phyloP scores from a whole-genome alignment of 371 early-diverging fungal species.

The Chytridium lagenaria region DNA sequence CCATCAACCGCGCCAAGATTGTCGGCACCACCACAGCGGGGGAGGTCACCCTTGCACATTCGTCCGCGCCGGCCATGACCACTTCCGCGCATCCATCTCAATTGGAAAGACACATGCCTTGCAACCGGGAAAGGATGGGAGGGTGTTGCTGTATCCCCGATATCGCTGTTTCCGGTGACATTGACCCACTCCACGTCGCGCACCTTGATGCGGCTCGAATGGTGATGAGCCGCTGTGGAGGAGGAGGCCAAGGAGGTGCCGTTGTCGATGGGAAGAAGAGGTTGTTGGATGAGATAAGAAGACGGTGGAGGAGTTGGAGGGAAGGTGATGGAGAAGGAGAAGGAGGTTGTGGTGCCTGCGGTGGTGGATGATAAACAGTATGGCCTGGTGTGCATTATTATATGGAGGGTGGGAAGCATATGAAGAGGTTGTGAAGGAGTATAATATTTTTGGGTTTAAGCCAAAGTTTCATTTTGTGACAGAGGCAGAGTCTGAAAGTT shows the following conservation, averaged over 20 bases:
- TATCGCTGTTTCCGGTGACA: neutral
- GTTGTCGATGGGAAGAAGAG: neutral
- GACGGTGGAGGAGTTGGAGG: neutral
- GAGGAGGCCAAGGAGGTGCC: neutral
- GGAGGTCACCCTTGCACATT: slow-evolving; percentile 27
- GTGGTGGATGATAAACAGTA: too few species aligned
- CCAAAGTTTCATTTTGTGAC: neutral
- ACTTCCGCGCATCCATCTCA: slow-evolving; percentile 24
- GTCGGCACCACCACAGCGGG: slow-evolving; percentile 31
- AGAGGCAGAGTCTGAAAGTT: too few species aligned
- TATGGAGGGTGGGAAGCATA: neutral
- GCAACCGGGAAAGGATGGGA: slow-evolving; percentile 30
- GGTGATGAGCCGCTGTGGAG: neutral
- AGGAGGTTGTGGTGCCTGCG: too few species aligned
- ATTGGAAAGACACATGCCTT: slow-evolving; percentile 23
- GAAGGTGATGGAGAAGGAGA: neutral
- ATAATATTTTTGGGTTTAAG: neutral
- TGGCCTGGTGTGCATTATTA: neutral
- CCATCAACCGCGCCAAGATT: slow-evolving; percentile 13
- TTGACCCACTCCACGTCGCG: slow-evolving; percentile 25
- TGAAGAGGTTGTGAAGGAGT: neutral
- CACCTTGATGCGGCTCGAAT: neutral
- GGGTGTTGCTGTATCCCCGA: slow-evolving; percentile 15
- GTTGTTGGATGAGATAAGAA: neutral
- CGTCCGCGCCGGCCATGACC: slow-evolving; percentile 17